Conservation (phyloP, 129 eudicot species). For the Helianthus tuberosus region DNA sequence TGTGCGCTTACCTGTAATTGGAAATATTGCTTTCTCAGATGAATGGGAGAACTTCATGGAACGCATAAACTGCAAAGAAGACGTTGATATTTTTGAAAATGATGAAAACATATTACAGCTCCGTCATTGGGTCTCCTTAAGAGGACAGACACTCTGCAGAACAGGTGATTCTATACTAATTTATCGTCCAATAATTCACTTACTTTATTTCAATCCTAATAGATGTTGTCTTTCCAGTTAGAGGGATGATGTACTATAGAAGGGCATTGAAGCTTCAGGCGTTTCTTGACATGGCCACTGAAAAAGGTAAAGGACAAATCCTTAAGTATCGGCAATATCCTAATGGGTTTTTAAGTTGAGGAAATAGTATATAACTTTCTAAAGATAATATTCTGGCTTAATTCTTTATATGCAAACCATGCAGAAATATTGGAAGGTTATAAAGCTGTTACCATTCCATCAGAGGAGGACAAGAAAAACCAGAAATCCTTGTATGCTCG, state of each 20-base stretch:
- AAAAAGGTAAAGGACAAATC: conserved; percentile 56
- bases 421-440: conserved; percentile 94
- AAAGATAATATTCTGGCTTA: conserved; percentile 29
- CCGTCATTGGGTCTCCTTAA: conserved; percentile 98
- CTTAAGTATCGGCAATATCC: conserved; percentile 4
- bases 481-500: conserved; percentile 83
- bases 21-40: conserved; percentile 52
- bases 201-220: conserved; percentile 20
- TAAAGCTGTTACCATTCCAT: conserved; percentile 64
- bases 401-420: conserved; percentile 31
- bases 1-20: conserved; percentile 21
- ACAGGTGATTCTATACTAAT: conserved; percentile 53
- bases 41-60: conserved; percentile 98
- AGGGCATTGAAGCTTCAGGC: conserved; percentile 99
- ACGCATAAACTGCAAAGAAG: conserved; percentile 80
- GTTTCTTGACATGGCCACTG: conserved; percentile 95
- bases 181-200: neutral
- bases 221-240: conserved; percentile 58
- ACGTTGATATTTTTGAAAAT: conserved; percentile 70
- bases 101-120: conserved; percentile 91
- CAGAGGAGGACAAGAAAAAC: conserved; percentile 84
- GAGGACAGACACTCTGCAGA: conserved; percentile 99
- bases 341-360: neutral
- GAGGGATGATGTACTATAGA: conserved; percentile 99
- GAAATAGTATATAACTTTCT: neutral